Conservation (phyloP, 176 grass and related monocot genomes). For the Aegilops speltoides region DNA sequence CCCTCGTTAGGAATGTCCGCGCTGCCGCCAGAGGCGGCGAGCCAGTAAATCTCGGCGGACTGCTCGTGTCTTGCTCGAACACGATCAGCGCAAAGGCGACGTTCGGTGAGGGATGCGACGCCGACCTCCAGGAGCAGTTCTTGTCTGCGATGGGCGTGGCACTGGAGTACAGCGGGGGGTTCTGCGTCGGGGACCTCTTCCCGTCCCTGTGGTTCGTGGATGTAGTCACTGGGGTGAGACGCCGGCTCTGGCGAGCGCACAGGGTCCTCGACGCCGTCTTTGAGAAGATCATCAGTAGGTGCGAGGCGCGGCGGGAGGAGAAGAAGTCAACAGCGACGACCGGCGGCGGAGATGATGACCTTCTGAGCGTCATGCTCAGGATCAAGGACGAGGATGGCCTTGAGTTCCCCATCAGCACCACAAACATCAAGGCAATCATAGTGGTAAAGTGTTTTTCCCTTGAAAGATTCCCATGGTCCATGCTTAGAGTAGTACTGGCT, state of each 20-base stretch:
- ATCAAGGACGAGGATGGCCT: background rate
- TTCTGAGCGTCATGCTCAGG: constrained; percentile 41
- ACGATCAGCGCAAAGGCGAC: background rate
- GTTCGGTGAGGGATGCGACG: background rate
- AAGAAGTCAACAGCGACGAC: background rate
- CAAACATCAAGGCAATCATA: constrained; percentile 9
- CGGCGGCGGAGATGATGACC: background rate
- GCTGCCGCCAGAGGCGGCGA: background rate
- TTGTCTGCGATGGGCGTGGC: background rate
- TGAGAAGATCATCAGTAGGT: background rate
- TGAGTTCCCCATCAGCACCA: background rate
- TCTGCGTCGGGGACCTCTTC: background rate
- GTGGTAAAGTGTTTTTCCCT: background rate
- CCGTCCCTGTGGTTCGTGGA: background rate
- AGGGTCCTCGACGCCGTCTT: constrained; percentile 17
- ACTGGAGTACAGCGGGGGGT: background rate
- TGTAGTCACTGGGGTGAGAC: background rate
- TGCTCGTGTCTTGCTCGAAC: background rate
- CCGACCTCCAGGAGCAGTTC: background rate
- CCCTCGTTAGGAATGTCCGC: background rate
- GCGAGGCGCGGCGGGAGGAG: background rate
- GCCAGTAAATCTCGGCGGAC: constrained; percentile 10
- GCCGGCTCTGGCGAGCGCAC: background rate
- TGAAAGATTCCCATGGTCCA: too few species aligned
- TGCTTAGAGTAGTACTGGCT: too few species aligned